Base-by-base conservation (phyloP, 2,329 filamentous ascomycete genomes). In the Metarhizium brunneum region DNA sequence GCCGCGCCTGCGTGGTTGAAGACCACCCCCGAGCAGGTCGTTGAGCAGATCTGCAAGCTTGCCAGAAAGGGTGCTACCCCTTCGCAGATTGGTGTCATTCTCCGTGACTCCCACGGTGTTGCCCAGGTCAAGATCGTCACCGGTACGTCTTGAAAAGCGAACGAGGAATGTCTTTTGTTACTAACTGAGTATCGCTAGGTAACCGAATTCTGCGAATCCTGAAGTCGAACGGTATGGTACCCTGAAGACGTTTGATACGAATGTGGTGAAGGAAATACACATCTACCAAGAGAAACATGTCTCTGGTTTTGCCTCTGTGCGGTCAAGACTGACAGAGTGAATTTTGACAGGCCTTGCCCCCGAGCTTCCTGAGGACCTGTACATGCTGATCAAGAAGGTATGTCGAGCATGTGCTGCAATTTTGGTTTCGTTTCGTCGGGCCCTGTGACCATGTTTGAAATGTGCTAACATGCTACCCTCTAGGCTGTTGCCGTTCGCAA, bases 371-470 rank as follows among this genome's bases (percentile, higher is more conserved):
- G 94, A 99, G 86, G 94, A 99, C 80, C 88, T 97, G 68, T 99
- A 97, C 88, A 95, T 96, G 89, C 84, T 97, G 77, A 97, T 97
- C 90, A 96, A 96, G 89, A 99, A 99, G 91, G 92, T 95, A 74
- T 59, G 18, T 11, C 32, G 32, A 30, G 50, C 25, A 16, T 14
- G 4, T 25, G 14, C 8, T 11, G 25, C n/a, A 6, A 18, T 16
- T 10, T 20, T 35, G 32, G 32, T 11, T 2, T 35, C 32, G 32
- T 35, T 35, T 35, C 32, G 2, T 47, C 18, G n/a, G 6, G 7
- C 8, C 18, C 43, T 4, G 6, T 6, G 10, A 5, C 7, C 45
- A 30, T 48, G 45, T 30, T 13, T 25, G n/a, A 11, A 47, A 45
- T 35, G 6, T 47, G 30, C 47, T 58, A 49, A 57, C 50, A 71